Conservation (phyloP, 805 yeast genomes). For the Soucietia sequanensis region DNA sequence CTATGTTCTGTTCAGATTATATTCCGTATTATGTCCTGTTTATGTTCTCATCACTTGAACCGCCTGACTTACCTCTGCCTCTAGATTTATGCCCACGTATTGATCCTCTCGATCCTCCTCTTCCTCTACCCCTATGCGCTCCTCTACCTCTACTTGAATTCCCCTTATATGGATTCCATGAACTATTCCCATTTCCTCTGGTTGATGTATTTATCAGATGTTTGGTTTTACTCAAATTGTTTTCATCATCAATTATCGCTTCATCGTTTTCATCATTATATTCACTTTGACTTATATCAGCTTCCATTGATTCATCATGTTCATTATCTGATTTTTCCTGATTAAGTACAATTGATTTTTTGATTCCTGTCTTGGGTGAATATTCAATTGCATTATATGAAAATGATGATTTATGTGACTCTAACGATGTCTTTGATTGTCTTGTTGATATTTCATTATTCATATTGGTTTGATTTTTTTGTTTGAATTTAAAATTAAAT, state of each 20-base stretch:
- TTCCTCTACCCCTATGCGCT: conserved; percentile 8
- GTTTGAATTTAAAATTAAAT: conserved; percentile 57
- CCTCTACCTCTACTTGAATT: conserved; percentile 14
- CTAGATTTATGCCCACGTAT: conserved; percentile 5
- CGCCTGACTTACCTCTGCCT: conserved; percentile 10
- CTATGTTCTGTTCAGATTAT: no score
- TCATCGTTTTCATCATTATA: conserved; percentile 6
- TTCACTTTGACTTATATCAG: no score
- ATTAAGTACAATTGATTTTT: conserved; percentile 2
- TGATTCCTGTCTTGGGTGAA: conserved; percentile 7
- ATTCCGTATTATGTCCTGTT: background rate
- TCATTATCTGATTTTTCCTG: conserved; percentile 6
- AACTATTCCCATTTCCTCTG: background rate
- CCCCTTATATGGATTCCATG: conserved; percentile 7
- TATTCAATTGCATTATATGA: conserved; percentile 6
- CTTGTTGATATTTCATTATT: conserved; percentile 8
- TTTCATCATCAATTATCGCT: conserved; percentile 7
- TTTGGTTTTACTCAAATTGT: conserved; percentile 1
- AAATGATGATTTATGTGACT: background rate
- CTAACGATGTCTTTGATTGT: no score
- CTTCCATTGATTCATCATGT: conserved; percentile 2
- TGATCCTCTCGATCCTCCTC: conserved; percentile 8
- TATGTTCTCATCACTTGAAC: conserved; percentile 1
- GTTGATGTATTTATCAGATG: conserved; percentile 8
- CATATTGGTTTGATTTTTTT: conserved; percentile 10